Conservation (phyloP, 1,139 yeast genomes). For the Meyerozyma sp. region DNA sequence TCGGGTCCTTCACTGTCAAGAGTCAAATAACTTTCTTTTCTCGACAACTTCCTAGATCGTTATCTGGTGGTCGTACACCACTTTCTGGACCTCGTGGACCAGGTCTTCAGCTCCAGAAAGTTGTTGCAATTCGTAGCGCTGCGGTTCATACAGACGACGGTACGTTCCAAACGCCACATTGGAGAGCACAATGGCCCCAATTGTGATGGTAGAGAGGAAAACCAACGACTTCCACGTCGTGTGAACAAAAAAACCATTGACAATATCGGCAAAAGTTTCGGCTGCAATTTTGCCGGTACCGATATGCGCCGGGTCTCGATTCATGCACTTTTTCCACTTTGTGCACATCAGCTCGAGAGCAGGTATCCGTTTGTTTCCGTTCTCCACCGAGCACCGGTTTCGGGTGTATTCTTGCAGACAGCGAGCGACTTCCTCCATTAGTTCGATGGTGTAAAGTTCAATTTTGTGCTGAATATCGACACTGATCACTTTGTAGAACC, state of each 20-base stretch:
- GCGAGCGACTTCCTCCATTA: conserved; percentile 58
- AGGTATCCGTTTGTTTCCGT: conserved; percentile 47
- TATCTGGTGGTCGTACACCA: neutral
- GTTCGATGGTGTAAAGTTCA: conserved; percentile 56
- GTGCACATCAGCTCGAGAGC: conserved; percentile 71
- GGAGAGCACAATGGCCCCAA: conserved; percentile 37
- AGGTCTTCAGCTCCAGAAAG: too few species aligned
- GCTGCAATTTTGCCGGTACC: conserved; percentile 77
- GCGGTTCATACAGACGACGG: conserved; percentile 4
- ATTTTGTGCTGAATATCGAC: conserved; percentile 69
- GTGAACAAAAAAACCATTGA: conserved; percentile 71
- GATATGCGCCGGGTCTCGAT: conserved; percentile 73
- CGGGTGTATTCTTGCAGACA: conserved; percentile 68
- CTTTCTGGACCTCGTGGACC: neutral
- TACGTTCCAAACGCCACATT: conserved; percentile 40
- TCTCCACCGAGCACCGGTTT: conserved; percentile 54
- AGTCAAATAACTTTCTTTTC: too few species aligned
- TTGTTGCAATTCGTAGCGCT: neutral
- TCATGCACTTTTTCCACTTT: conserved; percentile 81
- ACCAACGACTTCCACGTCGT: conserved; percentile 71
- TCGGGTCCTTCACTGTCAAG: too few species aligned
- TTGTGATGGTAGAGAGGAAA: conserved; percentile 35
- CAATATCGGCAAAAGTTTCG: conserved; percentile 74
- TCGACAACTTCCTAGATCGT: too few species aligned
- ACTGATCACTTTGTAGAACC: conserved; percentile 56